Base-by-base conservation (phyloP, 345 rosid genomes). In the Eucalyptus polybractea region DNA sequence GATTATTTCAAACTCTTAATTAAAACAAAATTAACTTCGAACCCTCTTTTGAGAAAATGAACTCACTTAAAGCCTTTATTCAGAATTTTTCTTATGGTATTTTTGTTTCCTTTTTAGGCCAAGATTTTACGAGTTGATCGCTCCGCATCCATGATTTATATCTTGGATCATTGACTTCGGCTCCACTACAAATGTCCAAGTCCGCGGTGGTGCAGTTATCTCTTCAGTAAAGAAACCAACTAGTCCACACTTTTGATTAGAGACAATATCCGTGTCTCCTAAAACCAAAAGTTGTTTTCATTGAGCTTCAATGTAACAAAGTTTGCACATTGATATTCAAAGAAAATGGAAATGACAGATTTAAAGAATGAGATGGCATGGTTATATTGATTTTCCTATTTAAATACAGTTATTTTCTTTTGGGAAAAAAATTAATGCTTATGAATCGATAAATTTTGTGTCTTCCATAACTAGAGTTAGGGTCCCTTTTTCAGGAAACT, bases 21-120 rank as follows among this genome's bases (percentile, higher is more conserved):
- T 24, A 56, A 10, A 56, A 56, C 1, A 24, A 56, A 56, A 10
- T 56, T 53, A 0, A 53, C 58, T 53, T 53, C 5, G 0, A 0
- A 53, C 25, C 0, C 25, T 53, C 58, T 53, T 53, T 3, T 53
- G 58, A 53, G 10, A 53, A 53, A 53, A 53, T 10, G 6, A 56
- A 24, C 29, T 56, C 62, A 56, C 29, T 56, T 24, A 56, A 56
- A 24, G 62, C 29, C 6, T 0, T 56, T 24, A 56, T 56, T 56
- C 3, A 2, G 13, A 24, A 56, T 56, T 56, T 56, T 24, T 0
- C 6, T 56, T 24, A 24, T 24, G 12, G 10, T 53, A 19, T 53
- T 53, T 53, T 53, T 53, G 53, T 50, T 50, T 56, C 27, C 0
- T 56, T 56, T 56, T 56, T 56, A 24, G 62, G 62, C 62, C 62